phyloP scores from a whole-genome alignment of 2,329 filamentous ascomycete species.

The Leptographium galeiforme region DNA sequence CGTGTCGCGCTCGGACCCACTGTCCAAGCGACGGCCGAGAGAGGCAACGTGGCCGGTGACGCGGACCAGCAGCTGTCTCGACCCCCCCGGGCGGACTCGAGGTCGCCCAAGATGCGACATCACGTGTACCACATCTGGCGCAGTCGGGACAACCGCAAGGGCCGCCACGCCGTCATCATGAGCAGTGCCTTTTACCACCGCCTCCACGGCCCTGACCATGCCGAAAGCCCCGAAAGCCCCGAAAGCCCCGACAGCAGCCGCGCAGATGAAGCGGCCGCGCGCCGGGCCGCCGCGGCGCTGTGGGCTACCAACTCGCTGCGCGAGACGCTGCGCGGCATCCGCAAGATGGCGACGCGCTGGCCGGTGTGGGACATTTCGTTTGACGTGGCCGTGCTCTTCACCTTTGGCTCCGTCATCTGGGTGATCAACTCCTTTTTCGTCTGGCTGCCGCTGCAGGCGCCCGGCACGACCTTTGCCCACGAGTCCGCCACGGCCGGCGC shows the following conservation, averaged over 20 bases:
- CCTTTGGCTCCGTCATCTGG: slow-evolving; percentile 35
- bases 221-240: background rate
- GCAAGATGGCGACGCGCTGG: slow-evolving; percentile 22
- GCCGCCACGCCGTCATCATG: slow-evolving; percentile 21
- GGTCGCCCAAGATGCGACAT: background rate
- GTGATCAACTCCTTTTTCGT: slow-evolving; percentile 50
- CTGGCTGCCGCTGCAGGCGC: slow-evolving; percentile 43
- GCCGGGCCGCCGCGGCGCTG: background rate
- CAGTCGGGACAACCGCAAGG: slow-evolving; percentile 29
- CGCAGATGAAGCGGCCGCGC: background rate
- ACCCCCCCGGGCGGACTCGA: background rate
- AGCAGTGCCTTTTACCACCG: slow-evolving; percentile 10
- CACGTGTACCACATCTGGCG: slow-evolving; percentile 24
- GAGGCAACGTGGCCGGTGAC: background rate
- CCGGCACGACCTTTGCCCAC: slow-evolving; percentile 36
- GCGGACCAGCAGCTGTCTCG: background rate
- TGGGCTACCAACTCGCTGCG: slow-evolving; percentile 13
- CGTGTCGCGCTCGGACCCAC: background rate
- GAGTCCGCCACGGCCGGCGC: slow-evolving; percentile 44
- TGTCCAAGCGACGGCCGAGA: background rate
- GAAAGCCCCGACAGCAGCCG: too few species aligned
- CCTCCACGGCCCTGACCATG: background rate
- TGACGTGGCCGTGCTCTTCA: slow-evolving; percentile 26
- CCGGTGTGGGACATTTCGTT: slow-evolving; percentile 30
- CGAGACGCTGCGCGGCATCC: slow-evolving; percentile 16